Evolutionary conservation across 257 asterid genomes (phyloP), one percentile per base, ranked within the genome.

Genomic region (Nicotiana otophora): DNA sequence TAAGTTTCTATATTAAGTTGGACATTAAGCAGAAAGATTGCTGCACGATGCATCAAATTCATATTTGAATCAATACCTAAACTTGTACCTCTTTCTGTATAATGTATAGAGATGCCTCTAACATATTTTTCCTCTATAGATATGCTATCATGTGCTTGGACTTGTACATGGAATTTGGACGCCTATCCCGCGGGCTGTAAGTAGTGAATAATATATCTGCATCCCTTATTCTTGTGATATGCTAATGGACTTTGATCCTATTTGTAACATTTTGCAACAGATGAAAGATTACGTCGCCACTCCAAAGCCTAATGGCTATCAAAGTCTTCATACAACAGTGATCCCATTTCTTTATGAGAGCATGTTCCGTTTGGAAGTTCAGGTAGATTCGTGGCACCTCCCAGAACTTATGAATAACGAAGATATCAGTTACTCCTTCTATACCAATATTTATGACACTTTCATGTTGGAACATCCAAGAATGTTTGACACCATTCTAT

Each of bases 141-240:
- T 93, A 86, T 93, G 98, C 90, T 95, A 95, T 89, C 98, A 95
- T 88, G 92, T 95, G 86, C 97, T 95, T 84, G 98, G 98, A 82
- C 91, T 95, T 83, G 97, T 91, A 30, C 98, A 95, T 88, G 96
- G 91, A 88, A 92, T 95, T 85, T 95, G 98, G 98, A 92, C 94
- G 19, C 98, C 98, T 51, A 90, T 93, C 76, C 98, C 98, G 83
- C 95, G 96, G 85, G 92, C 98, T 80, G 98, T 95, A 91, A 67
- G 94, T 82, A 79, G 77, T 75, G 55, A 61, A 36, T 62, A 83
- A 42, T 53, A 10, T 60, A 63, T 83, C 58, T 83, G 62, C 65
- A 80, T 70, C 84, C 70, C 60, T 23, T 54, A 81, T 78, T 8
- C 30, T 7, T 30, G 31, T 65, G 48, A 33, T 76, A 26, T 36